phyloP scores from a whole-genome alignment of 768 basidiomycete species.

The Cytidiella melzeri region DNA sequence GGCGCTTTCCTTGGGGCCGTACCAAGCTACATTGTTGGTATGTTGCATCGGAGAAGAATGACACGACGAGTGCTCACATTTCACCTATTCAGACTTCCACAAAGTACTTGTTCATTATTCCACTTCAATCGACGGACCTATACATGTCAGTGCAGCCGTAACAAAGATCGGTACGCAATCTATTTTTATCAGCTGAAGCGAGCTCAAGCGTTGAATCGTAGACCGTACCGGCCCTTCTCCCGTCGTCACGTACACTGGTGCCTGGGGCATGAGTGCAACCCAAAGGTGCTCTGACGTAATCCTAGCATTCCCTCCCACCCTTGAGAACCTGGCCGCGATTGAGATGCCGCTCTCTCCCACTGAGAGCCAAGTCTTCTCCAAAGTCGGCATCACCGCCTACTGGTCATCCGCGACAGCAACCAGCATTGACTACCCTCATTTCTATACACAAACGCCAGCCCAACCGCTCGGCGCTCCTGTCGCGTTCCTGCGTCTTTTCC shows the following conservation, averaged over 20 bases:
- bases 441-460: neutral
- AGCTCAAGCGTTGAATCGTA: neutral
- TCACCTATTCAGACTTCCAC: neutral
- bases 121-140: neutral
- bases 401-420: neutral
- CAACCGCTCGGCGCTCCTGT: neutral
- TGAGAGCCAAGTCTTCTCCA: neutral
- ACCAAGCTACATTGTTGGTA: neutral
- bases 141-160: neutral
- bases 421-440: neutral
- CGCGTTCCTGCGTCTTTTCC: neutral
- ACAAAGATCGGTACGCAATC: neutral
- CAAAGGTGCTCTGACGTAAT: neutral
- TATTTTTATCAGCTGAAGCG: neutral
- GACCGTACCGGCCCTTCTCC: neutral
- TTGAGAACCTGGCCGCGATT: neutral
- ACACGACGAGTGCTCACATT: too few species aligned
- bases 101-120: neutral
- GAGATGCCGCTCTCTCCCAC: neutral
- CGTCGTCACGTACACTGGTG: neutral
- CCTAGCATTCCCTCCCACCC: neutral
- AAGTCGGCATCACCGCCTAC: neutral
- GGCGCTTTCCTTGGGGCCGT: neutral
- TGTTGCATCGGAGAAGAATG: too few species aligned
- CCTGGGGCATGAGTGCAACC: neutral